Percentiles rank a stretch among this genome's conserved stretches.
These are phyloP conservation scores for Globisporangium carolinianum DNA, from an alignment of 352 stramenopile genomes.

Conservation along the genomic window DNA sequence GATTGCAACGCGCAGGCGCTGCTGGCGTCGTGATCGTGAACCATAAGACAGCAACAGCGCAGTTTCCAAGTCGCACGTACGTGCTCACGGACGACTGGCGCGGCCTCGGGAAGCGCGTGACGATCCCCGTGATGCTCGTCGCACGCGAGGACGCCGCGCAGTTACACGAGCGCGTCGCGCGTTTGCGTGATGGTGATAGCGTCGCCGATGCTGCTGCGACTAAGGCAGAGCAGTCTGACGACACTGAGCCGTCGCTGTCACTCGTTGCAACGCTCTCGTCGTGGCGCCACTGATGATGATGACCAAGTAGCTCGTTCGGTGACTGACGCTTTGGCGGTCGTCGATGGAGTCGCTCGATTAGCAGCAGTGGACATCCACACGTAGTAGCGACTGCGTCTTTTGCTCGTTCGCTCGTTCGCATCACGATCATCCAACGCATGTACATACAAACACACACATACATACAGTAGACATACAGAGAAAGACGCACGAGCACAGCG, in stretches of 20 bases:
- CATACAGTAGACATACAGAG: too few species aligned
- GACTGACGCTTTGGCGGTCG: too few species aligned
- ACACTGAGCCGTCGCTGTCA: background rate
- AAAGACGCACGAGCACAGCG: too few species aligned
- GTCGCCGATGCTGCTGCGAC: background rate
- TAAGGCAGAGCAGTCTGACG: slow-evolving; percentile 2
- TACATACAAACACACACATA: too few species aligned
- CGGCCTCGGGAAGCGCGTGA: slow-evolving; percentile 33
- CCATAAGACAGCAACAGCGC: slow-evolving; percentile 33
- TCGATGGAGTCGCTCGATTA: too few species aligned
- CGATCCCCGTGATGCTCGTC: slow-evolving; percentile 68
- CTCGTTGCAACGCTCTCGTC: slow-evolving; percentile 48
- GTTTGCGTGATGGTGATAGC: slow-evolving; percentile 1
- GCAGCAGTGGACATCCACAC: too few species aligned
- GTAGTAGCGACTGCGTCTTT: too few species aligned
- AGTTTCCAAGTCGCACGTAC: slow-evolving; percentile 48
- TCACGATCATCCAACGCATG: too few species aligned
- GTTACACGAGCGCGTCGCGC: slow-evolving; percentile 31
- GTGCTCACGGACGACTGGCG: slow-evolving; percentile 52
- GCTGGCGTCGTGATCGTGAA: slow-evolving; percentile 67
- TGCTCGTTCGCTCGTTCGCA: too few species aligned
- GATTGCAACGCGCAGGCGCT: slow-evolving; percentile 50
- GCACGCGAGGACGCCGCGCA: slow-evolving; percentile 38
- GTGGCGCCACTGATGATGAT: slow-evolving; percentile 40
- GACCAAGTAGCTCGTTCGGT: too few species aligned